phyloP scores from a whole-genome alignment of 768 basidiomycete species.

The Kwoniella mangroviensis region DNA sequence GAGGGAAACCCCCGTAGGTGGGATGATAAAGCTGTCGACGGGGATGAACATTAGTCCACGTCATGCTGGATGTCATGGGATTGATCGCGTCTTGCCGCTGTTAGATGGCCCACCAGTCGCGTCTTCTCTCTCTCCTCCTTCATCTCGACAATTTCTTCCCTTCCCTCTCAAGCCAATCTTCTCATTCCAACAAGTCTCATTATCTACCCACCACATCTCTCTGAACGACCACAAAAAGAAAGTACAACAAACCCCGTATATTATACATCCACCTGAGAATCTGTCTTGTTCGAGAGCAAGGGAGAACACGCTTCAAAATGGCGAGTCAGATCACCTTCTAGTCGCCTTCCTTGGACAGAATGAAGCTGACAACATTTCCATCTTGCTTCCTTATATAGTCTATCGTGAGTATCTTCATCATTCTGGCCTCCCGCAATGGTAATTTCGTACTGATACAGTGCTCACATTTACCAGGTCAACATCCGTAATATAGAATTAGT shows the following conservation, averaged over 20 bases:
- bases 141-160: neutral
- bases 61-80: neutral
- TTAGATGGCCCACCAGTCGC: neutral
- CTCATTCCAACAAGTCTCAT: neutral
- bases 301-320: neutral
- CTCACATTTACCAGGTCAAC: conserved; percentile 51
- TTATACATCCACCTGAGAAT: too few relatives aligned
- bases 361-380: neutral
- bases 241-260: too few relatives aligned
- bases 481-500: conserved; percentile 67
- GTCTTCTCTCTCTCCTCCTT: conserved; percentile 14
- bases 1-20: too few relatives aligned
- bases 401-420: conserved; percentile 35
- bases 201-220: too few relatives aligned
- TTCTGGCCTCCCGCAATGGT: neutral
- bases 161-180: too few relatives aligned
- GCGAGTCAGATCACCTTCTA: neutral
- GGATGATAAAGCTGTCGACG: too few relatives aligned
- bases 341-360: neutral
- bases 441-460: neutral
- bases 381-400: conserved; percentile 27
- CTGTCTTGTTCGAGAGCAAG: too few relatives aligned
- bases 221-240: too few relatives aligned
- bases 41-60: conserved; percentile 30
- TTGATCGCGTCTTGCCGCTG: neutral